Evolutionary conservation across 2,329 filamentous ascomycete species (phyloP), one percentile per base, ranked within the genome.

Genomic region (Cordyceps tenuipes): DNA sequence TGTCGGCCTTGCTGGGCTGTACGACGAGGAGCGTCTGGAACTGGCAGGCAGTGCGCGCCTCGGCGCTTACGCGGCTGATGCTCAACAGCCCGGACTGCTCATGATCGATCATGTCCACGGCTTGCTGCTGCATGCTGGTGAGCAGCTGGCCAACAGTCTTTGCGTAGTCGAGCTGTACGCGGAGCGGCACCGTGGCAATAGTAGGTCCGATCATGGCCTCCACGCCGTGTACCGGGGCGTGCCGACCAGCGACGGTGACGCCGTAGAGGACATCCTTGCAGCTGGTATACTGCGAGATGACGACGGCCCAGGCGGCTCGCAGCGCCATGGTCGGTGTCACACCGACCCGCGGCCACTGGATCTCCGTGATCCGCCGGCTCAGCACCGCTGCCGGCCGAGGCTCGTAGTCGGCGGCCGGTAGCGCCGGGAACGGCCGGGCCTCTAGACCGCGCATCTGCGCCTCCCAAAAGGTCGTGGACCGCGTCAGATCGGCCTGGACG

Each of bases 121-220:
- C 58, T 52, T 61, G 59, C 21, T 62, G 57, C 61, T 71, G 68
- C 9, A 69, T 54, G 13, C 23, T 10, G n/a, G 50, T 41, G 31
- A 87, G 68, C 61, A 79, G 84, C 47, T 81, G 72, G 0, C 66
- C 62, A 2, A 82, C 73, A 0, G 72, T 73, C 0, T 66, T 64
- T 7, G 73, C 68, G 1, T 70, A 66, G 44, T 75, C 71, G 3
- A 82, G 65, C 0, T 68, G 67, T 0, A 82, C 71, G 15, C 79
- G 75, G 15, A 82, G 71, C 1, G 81, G 81, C 3, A 83, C 75
- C 0, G 81, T 83, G 5, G 79, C 77, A 58, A 83, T 79, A 72
- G 81, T 80, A 1, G 81, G 81, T 0, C 79, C 81, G 61, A 80
- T 76, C 31, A 83, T 80, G 59, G 77, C 69, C 57, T 80, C 76